Percentiles rank a stretch among this genome's conserved stretches.
Conservation (phyloP, 2,329 filamentous ascomycete species). For the Fusarium nematophilum region DNA sequence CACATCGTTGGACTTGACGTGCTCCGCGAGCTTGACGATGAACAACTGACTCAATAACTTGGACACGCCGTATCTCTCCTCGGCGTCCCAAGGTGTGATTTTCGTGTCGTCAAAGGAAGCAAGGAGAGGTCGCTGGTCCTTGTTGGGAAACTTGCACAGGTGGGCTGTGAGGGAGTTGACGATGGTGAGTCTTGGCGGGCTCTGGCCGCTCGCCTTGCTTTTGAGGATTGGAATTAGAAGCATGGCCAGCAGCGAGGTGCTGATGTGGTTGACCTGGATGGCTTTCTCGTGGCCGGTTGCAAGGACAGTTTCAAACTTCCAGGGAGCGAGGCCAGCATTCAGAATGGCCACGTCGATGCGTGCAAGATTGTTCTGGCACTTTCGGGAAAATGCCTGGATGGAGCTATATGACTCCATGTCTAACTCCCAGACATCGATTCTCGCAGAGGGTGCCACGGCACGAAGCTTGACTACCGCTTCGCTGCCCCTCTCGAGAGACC, state of each 20-base stretch:
- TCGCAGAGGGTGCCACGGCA: constrained; percentile 1
- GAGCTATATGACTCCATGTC: constrained; percentile 44
- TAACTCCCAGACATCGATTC: constrained; percentile 39
- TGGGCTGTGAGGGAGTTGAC: constrained; percentile 46
- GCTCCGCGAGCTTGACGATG: constrained; percentile 51
- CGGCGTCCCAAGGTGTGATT: constrained; percentile 32
- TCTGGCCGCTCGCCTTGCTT: not conserved
- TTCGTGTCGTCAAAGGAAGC: constrained; percentile 42
- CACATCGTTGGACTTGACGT: constrained; percentile 49
- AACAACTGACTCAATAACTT: constrained; percentile 51
- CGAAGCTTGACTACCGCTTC: constrained; percentile 23
- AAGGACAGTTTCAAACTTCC: constrained; percentile 25
- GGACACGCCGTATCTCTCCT: constrained; percentile 44
- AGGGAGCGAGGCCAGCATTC: constrained; percentile 47
- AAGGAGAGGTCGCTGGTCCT: constrained; percentile 41
- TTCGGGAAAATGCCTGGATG: constrained; percentile 30
- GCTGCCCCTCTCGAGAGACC: constrained; percentile 28
- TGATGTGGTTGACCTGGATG: constrained; percentile 50
- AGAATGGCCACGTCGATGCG: constrained; percentile 46
- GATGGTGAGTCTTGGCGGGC: constrained; percentile 41
- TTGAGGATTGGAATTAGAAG: constrained; percentile 42
- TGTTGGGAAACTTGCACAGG: constrained; percentile 42
- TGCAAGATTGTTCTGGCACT: constrained; percentile 23
- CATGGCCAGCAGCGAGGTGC: constrained; percentile 44
- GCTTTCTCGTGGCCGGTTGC: constrained; percentile 45